Conservation (phyloP, 495 filamentous ascomycete species). For the Glonium stellatum region DNA sequence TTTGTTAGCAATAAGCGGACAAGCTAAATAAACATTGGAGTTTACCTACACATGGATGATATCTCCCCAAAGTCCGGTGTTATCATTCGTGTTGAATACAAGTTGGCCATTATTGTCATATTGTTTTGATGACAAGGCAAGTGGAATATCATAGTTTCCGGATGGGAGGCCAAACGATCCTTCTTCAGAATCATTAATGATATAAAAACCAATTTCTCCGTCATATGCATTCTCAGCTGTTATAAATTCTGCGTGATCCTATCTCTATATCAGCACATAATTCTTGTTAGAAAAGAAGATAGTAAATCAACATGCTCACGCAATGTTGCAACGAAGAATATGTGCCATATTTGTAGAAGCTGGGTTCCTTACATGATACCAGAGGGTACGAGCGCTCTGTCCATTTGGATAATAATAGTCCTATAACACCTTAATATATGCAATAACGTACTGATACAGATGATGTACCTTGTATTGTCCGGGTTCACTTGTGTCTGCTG, state of each 20-base stretch:
- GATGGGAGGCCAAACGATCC: conserved; percentile 38
- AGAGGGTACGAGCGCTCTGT: conserved; percentile 42
- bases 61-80: conserved; percentile 43
- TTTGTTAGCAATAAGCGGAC: neutral
- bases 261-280: neutral
- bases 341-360: too few species aligned
- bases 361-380: conserved; percentile 47
- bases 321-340: too few species aligned
- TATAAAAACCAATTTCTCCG: conserved; percentile 44
- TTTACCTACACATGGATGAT: conserved; percentile 40
- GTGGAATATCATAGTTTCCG: conserved; percentile 43
- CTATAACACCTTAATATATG: neutral
- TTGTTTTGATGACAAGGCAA: conserved; percentile 42
- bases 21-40: neutral
- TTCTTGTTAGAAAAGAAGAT: neutral
- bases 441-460: neutral
- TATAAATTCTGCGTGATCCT: conserved; percentile 22
- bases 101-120: conserved; percentile 42
- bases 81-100: conserved; percentile 35
- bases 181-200: conserved; percentile 37
- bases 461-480: conserved; percentile 43
- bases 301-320: neutral
- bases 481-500: conserved; percentile 40
- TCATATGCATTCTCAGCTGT: conserved; percentile 46
- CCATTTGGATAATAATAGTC: conserved; percentile 50